These are phyloP conservation scores for Penicillium sclerotigenum DNA, from an alignment of 2,329 filamentous ascomycete genomes.

Conservation along the genomic window DNA sequence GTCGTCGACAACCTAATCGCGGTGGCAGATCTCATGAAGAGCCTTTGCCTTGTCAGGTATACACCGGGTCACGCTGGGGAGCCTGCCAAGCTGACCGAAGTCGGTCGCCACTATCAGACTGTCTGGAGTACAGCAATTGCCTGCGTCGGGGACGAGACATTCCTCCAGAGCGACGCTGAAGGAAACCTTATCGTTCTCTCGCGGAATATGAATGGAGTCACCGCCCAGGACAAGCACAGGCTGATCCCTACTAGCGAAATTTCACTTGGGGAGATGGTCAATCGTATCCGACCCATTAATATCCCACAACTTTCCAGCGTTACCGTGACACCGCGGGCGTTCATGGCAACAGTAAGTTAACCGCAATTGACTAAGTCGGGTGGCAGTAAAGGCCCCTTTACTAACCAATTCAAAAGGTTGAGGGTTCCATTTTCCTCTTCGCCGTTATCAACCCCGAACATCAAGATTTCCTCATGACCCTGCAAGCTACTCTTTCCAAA, in stretches of 20 bases:
- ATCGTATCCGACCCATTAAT: slow-evolving; percentile 73
- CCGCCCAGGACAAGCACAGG: slow-evolving; percentile 66
- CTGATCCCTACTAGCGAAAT: slow-evolving; percentile 77
- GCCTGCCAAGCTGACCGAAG: slow-evolving; percentile 65
- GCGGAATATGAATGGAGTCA: slow-evolving; percentile 69
- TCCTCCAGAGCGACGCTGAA: slow-evolving; percentile 79
- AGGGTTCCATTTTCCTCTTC: slow-evolving; percentile 88
- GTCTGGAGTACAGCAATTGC: slow-evolving; percentile 78
- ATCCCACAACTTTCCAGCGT: slow-evolving; percentile 63
- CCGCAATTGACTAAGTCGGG: background rate
- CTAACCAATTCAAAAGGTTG: slow-evolving; percentile 56
- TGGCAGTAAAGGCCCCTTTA: no score
- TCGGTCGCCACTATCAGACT: slow-evolving; percentile 75
- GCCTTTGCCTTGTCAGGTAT: slow-evolving; percentile 74
- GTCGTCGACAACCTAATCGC: slow-evolving; percentile 73
- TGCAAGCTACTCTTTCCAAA: slow-evolving; percentile 69
- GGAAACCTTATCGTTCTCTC: slow-evolving; percentile 83
- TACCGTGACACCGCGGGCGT: slow-evolving; percentile 74
- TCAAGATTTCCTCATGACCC: slow-evolving; percentile 75
- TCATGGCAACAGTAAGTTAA: slow-evolving; percentile 75
- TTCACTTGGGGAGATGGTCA: slow-evolving; percentile 87
- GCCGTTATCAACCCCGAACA: slow-evolving; percentile 69
- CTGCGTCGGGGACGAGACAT: slow-evolving; percentile 68
- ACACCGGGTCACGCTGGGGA: slow-evolving; percentile 55
- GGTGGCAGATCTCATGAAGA: slow-evolving; percentile 92